phyloP scores from a whole-genome alignment of 2,329 filamentous ascomycete genomes.

The Alternaria conjuncta region DNA sequence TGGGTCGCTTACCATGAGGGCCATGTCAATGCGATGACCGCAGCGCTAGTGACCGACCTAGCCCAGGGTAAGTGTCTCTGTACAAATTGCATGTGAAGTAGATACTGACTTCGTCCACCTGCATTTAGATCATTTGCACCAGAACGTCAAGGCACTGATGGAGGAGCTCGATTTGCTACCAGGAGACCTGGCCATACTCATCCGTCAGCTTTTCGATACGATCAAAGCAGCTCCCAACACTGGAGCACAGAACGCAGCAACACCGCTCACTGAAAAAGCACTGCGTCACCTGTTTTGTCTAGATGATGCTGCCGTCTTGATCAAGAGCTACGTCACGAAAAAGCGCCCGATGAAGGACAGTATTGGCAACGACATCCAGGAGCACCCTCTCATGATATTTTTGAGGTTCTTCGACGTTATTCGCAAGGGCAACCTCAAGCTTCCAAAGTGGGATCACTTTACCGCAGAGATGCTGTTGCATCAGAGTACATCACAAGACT shows the following conservation, averaged over 20 bases:
- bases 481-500: constrained; percentile 5
- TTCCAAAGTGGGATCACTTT: constrained; percentile 19
- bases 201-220: constrained; percentile 5
- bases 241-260: background rate
- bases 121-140: constrained; percentile 11
- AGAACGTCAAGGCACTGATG: constrained; percentile 11
- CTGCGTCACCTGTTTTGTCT: constrained; percentile 14
- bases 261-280: background rate
- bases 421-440: constrained; percentile 1
- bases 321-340: background rate
- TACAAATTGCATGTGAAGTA: background rate
- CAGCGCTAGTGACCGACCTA: constrained; percentile 22
- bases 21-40: constrained; percentile 13
- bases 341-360: background rate
- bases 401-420: constrained; percentile 17
- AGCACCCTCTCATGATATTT: constrained; percentile 8
- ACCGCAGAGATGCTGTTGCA: constrained; percentile 12
- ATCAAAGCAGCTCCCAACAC: background rate
- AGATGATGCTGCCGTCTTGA: background rate
- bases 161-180: constrained; percentile 9
- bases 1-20: constrained; percentile 17
- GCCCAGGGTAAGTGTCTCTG: constrained; percentile 3
- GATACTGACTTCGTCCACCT: background rate
- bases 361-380: background rate
- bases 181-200: background rate